Conservation (phyloP, 768 basidiomycete genomes). For the Wakefieldia striispora region DNA sequence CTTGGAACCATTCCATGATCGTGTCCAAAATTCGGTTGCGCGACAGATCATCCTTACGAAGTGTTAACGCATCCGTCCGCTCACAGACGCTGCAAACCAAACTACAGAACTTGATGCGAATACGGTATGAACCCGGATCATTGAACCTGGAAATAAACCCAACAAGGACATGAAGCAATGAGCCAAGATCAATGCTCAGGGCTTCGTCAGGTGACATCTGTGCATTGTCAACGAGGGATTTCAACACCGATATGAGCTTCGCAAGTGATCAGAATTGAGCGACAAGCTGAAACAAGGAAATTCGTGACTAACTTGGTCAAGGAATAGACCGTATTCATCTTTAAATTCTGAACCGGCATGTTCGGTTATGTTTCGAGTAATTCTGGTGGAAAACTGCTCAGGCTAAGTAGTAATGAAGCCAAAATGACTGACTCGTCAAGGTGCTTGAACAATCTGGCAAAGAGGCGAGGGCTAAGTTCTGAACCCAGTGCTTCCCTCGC, state of each 20-base stretch:
- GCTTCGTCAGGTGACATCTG: constrained; percentile 57
- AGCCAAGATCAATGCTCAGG: constrained; percentile 60
- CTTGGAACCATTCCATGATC: constrained; percentile 77
- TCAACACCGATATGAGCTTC: constrained; percentile 74
- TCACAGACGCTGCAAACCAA: constrained; percentile 68
- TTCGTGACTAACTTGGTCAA: constrained; percentile 61
- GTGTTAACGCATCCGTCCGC: constrained; percentile 55
- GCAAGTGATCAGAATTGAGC: constrained; percentile 14
- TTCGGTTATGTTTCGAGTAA: constrained; percentile 51
- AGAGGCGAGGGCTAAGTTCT: constrained; percentile 72
- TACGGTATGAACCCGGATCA: constrained; percentile 52
- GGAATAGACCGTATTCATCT: constrained; percentile 46
- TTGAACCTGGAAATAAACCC: constrained; percentile 63
- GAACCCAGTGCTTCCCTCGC: constrained; percentile 78
- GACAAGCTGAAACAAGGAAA: not conserved
- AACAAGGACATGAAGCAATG: constrained; percentile 57
- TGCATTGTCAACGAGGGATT: constrained; percentile 73
- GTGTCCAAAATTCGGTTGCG: constrained; percentile 74
- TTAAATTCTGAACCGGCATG: constrained; percentile 42
- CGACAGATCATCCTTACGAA: constrained; percentile 64
- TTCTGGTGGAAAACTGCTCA: constrained; percentile 32
- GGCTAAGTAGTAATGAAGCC: not conserved
- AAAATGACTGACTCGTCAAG: constrained; percentile 63
- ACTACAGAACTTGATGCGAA: constrained; percentile 74
- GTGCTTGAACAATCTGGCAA: constrained; percentile 63